Evolutionary conservation across 1,139 yeast species (phyloP).

Genomic region (Blastobotrys arbuscula): DNA sequence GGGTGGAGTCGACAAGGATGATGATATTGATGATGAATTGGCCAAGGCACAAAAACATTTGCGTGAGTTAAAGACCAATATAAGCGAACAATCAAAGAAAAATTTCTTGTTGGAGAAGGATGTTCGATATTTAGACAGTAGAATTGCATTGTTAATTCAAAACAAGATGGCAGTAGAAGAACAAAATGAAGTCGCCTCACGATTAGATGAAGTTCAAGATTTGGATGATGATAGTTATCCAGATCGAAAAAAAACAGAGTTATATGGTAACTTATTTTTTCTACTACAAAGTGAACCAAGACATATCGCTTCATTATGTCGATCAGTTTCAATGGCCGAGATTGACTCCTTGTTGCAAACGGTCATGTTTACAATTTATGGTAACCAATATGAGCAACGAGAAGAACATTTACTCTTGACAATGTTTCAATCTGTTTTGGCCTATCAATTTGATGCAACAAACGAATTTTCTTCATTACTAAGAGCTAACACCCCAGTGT

Average conservation of each 20-base stretch:
- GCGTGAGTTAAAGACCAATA: conserved; percentile 34
- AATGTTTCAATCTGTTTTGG: conserved; percentile 39
- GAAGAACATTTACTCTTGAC: conserved; percentile 39
- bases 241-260: conserved; percentile 30
- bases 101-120: conserved; percentile 39
- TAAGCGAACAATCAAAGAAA: conserved; percentile 36
- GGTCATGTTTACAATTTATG: conserved; percentile 42
- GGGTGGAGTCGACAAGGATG: conserved; percentile 37
- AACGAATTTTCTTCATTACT: conserved; percentile 37
- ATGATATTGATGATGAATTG: conserved; percentile 36
- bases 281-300: conserved; percentile 39
- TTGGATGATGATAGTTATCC: conserved; percentile 24
- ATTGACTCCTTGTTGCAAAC: conserved; percentile 39
- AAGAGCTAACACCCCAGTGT: conserved; percentile 40
- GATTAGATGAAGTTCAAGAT: conserved; percentile 26
- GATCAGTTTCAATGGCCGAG: conserved; percentile 37
- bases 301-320: conserved; percentile 36
- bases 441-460: conserved; percentile 37
- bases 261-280: conserved; percentile 38
- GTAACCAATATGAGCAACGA: conserved; percentile 41
- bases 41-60: conserved; percentile 36
- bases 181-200: conserved; percentile 35
- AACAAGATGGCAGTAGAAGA: conserved; percentile 39
- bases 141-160: conserved; percentile 39
- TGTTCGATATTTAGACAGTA: conserved; percentile 37